Base-by-base conservation (phyloP, 2,329 filamentous ascomycete genomes). In the Alternaria arborescens region DNA sequence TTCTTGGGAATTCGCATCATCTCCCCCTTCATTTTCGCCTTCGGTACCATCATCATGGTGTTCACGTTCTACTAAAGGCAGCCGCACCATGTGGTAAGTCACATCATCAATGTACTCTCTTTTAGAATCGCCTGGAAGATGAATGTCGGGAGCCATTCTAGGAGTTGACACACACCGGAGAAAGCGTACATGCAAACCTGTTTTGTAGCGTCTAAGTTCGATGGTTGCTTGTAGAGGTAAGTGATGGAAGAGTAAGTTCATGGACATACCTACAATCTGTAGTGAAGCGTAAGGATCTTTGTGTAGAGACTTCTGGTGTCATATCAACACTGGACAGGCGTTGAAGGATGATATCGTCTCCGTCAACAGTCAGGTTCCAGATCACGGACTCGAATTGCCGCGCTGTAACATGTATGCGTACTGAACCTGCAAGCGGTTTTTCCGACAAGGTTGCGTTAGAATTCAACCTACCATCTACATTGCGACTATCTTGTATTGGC, bases 221-320 rank as follows among this genome's bases (percentile, higher is more conserved):
- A 16, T 36, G 12, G 5, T 16, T 34, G 32, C 32, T 34, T 34
- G 14, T 34, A 34, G 32, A 34, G 0, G 1, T 34, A 1, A 34
- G 32, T 14, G 4, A 16, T 16, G 32, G 0, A 12, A 16, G 5
- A 34, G 14, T 34, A 16, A 0, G 14, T 14, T 34, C 0, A 6
- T 16, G 1, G 11, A 34, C 16, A 8, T 8, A 8, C 6, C 2
- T 18, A 38, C 16, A 38, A 38, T n/a, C 0, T 6, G 2, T 1
- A 38, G 16, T n/a, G 34, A 38, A 10, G 16, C 34, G 7, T 7
- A 38, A 14, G 16, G 7, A 18, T 1, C 1, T 38, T 2, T 3
- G 1, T 4, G 6, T 7, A 38, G n/a, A 10, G 7, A 3, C 14
- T n/a, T 38, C 0, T 1, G 7, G 16, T n/a, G 1, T 0, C n/a